Base-by-base conservation (phyloP, 345 rosid genomes). In the Linum trigynum region DNA sequence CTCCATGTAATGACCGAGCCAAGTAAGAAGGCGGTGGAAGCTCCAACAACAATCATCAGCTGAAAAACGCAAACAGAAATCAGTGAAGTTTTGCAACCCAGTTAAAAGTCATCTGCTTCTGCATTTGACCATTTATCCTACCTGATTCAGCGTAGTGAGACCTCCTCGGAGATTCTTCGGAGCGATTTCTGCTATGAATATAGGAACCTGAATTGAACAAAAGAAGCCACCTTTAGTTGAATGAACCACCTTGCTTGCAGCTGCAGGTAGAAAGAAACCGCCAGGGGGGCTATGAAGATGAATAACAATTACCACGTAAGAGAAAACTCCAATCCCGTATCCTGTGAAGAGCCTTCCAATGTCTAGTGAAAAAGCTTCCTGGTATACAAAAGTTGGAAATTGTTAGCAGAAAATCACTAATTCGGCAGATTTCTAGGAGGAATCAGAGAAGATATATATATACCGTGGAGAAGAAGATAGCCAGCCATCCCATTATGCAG, bases 91-190 rank as follows among this genome's bases (percentile, higher is more conserved):
- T 4, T n/a, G 42, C 64, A 57, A 68, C 7, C 12, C 6, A 57
- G n/a, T 15, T 38, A 11, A 16, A 50, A 37, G 17, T 23, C 35
- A 4, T n/a, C 61, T 38, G 35, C 7, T 55, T 17, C 23, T 6
- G 7, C 35, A 2, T 62, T 67, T 65, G 10, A 35, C 45, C 39
- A 40, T 5, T 5, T 7, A 11, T 68, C 65, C 38, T 39, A 82
- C 89, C 81, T 84, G 90, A 75, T 92, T 92, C 62, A 87, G 65
- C 50, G 98, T 83, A 55, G 97, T 86, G 55, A 92, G 92, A 55
- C 91, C 94, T 67, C 98, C 95, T 5, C 97, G 78, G 12, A 89
- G 94, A 80, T 87, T 80, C 82, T 82, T 89, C 7, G 98, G 98
- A 5, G 98, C 78, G 69, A 92, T 89, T 79, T 92, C 98, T 62